Evolutionary conservation across 257 asterid species (phyloP).

Genomic region (Fraxinus pennsylvanica): DNA sequence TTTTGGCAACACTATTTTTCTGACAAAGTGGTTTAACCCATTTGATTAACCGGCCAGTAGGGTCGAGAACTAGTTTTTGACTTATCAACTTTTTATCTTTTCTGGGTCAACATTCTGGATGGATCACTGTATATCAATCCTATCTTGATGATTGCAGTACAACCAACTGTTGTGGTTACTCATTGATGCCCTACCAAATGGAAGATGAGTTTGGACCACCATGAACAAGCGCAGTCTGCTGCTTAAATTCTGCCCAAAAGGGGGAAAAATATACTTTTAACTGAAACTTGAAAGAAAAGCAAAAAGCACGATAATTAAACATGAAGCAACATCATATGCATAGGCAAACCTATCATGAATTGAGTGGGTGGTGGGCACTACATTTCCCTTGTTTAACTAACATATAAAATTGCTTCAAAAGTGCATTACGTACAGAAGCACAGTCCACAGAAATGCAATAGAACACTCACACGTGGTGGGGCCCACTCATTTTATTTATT

Average conservation of each 20-base stretch:
- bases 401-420: neutral
- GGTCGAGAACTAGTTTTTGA: no score
- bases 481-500: no score
- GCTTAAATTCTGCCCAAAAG: constrained; percentile 9
- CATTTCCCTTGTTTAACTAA: constrained; percentile 29
- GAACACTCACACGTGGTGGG: no score
- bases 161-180: constrained; percentile 5
- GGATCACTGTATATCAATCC: neutral
- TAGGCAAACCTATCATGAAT: constrained; percentile 29
- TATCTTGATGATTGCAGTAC: neutral
- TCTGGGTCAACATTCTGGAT: no score
- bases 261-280: neutral
- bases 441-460: no score
- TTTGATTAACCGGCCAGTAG: no score
- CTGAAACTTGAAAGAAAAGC: constrained; percentile 40
- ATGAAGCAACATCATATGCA: constrained; percentile 46
- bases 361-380: constrained; percentile 42
- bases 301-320: constrained; percentile 48
- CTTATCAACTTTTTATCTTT: no score
- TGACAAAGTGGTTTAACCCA: no score
- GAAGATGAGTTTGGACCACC: constrained; percentile 45
- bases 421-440: no score
- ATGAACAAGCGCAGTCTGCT: constrained; percentile 21
- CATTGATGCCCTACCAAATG: constrained; percentile 34
- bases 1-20: no score